These are phyloP conservation scores for Macrotyloma uniflorum DNA, from an alignment of 306 rosid species.

Conservation along the genomic window DNA sequence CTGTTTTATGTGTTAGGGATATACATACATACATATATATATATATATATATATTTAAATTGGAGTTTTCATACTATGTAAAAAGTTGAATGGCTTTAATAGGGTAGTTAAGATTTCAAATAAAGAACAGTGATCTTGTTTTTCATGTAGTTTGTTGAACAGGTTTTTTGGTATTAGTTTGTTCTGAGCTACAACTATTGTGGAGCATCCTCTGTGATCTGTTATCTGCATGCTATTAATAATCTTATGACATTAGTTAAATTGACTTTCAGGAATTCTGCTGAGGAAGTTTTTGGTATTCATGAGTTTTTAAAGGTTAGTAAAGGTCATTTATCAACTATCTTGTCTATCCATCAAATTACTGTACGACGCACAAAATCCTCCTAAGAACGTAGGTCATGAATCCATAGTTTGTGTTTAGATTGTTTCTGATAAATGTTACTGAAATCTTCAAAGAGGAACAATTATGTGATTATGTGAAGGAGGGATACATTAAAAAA, in stretches of 20 bases:
- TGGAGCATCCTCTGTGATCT: neutral
- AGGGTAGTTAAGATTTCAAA: neutral
- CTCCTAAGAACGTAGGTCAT: neutral
- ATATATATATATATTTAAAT: too few relatives aligned
- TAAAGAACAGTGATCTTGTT: conserved; percentile 5
- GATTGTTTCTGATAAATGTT: conserved; percentile 8
- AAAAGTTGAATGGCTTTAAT: neutral
- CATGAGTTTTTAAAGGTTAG: conserved; percentile 69
- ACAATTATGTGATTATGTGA: neutral
- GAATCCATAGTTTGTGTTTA: neutral
- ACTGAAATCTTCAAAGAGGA: neutral
- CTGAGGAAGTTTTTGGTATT: conserved; percentile 48
- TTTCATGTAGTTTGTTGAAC: conserved; percentile 22
- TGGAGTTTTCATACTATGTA: neutral
- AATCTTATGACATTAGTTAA: conserved; percentile 30
- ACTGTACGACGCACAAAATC: conserved; percentile 8
- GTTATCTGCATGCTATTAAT: conserved; percentile 7
- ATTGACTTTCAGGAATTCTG: conserved; percentile 65
- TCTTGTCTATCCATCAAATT: conserved; percentile 1
- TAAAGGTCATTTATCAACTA: conserved; percentile 12
- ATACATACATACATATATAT: neutral
- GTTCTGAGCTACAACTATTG: neutral
- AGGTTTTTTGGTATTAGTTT: conserved; percentile 14
- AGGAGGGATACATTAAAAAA: neutral
- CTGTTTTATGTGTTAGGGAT: neutral